Evolutionary conservation across 371 early-diverging fungal genomes (phyloP).

Genomic region (Apophysomyces variabilis): DNA sequence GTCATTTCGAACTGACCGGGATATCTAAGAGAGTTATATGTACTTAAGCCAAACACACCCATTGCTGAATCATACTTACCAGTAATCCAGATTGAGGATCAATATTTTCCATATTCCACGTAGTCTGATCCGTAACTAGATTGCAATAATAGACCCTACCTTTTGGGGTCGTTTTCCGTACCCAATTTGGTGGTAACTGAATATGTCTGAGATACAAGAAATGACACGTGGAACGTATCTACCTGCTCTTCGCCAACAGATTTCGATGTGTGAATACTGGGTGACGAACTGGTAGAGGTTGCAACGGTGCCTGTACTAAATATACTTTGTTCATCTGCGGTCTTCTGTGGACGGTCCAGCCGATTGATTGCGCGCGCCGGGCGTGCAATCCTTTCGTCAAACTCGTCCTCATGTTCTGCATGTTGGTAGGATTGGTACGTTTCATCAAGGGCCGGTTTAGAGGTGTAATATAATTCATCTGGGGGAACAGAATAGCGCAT

Average conservation of each 20-base stretch:
- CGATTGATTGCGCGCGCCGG: slow-evolving; percentile 40
- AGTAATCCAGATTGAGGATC: slow-evolving; percentile 48
- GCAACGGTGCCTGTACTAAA: slow-evolving; percentile 18
- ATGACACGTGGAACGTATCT: neutral
- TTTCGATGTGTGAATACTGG: slow-evolving; percentile 17
- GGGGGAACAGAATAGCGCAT: slow-evolving; percentile 59
- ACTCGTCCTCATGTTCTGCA: slow-evolving; percentile 8
- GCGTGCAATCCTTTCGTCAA: slow-evolving; percentile 27
- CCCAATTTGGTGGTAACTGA: slow-evolving; percentile 67
- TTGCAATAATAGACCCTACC: slow-evolving; percentile 82
- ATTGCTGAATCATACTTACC: slow-evolving; percentile 18
- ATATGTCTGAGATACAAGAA: neutral
- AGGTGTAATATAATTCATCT: slow-evolving; percentile 20
- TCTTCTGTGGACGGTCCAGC: slow-evolving; percentile 7
- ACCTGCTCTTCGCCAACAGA: slow-evolving; percentile 28
- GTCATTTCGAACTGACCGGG: slow-evolving; percentile 2
- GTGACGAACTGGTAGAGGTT: slow-evolving; percentile 21
- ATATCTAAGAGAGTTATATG: slow-evolving; percentile 4
- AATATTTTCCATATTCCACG: slow-evolving; percentile 63
- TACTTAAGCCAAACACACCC: neutral
- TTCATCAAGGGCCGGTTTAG: neutral
- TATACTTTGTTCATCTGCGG: slow-evolving; percentile 22
- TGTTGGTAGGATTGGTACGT: neutral
- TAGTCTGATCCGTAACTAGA: slow-evolving; percentile 75
- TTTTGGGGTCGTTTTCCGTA: slow-evolving; percentile 58